phyloP scores from a whole-genome alignment of 345 rosid genomes.

The Rubroshorea leprosula region DNA sequence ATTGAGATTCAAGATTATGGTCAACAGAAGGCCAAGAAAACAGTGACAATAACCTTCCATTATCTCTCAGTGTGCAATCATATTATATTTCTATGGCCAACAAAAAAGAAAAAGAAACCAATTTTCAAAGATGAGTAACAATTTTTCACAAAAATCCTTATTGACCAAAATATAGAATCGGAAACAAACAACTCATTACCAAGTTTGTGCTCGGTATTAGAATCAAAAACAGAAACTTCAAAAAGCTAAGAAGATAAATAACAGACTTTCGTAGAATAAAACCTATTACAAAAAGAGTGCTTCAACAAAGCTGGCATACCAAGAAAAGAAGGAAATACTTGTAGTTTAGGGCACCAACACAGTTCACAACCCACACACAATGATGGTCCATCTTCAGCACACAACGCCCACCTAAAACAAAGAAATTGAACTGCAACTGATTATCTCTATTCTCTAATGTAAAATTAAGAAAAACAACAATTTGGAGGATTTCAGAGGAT shows the following conservation, averaged over 20 bases:
- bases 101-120: no score
- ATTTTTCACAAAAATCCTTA: no score
- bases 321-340: slow-evolving; percentile 92
- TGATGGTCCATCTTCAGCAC: slow-evolving; percentile 97
- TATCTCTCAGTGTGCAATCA: no score
- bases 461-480: neutral
- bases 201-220: neutral
- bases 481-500: neutral
- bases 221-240: slow-evolving; percentile 2
- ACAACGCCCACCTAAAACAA: slow-evolving; percentile 75
- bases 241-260: neutral
- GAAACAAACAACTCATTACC: no score
- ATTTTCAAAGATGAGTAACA: no score
- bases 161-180: no score
- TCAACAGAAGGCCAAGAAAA: slow-evolving; percentile 9
- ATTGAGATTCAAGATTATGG: slow-evolving; percentile 18
- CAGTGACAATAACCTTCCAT: no score
- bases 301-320: slow-evolving; percentile 45
- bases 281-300: neutral
- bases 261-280: neutral
- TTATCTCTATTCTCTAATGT: neutral
- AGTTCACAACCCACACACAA: slow-evolving; percentile 99
- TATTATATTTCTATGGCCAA: no score
- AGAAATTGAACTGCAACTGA: slow-evolving; percentile 18
- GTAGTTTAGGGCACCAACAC: slow-evolving; percentile 92